These are phyloP conservation scores for Globisporangium nagaii DNA, from an alignment of 352 stramenopile genomes.

Conservation along the genomic window DNA sequence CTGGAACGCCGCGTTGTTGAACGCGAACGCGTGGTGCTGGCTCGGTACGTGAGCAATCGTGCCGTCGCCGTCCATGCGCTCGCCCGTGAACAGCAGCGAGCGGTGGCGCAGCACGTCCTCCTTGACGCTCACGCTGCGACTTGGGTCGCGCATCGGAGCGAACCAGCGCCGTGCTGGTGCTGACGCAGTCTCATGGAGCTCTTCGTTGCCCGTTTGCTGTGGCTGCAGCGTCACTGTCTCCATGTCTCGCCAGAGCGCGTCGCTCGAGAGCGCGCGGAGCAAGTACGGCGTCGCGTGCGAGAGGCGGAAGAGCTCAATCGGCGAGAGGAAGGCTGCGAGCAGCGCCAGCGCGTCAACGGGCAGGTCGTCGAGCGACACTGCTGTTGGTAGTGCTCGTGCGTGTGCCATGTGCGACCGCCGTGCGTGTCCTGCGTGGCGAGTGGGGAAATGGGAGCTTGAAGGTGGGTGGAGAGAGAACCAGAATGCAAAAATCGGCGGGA, in stretches of 20 bases:
- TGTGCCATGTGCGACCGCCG: too few relatives aligned
- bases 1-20: background rate
- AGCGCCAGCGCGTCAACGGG: background rate
- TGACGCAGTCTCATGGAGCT: too few relatives aligned
- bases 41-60: background rate
- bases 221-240: background rate
- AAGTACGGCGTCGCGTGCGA: background rate
- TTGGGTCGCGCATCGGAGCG: background rate
- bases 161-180: background rate
- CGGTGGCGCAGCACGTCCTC: background rate
- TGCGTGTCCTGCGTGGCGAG: too few relatives aligned
- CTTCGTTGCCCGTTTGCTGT: too few relatives aligned
- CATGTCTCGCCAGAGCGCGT: conserved; percentile 35
- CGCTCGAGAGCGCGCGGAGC: background rate
- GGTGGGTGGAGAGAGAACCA: too few relatives aligned
- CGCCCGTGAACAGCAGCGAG: background rate
- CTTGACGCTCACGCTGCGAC: background rate
- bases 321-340: background rate
- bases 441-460: too few relatives aligned
- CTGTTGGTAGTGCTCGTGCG: background rate
- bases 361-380: background rate
- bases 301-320: background rate
- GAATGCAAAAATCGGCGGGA: too few relatives aligned
- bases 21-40: background rate
- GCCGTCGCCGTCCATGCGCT: background rate